Evolutionary conservation across 2,329 filamentous ascomycete species (phyloP).

Genomic region (Cladorrhinum sp.): DNA sequence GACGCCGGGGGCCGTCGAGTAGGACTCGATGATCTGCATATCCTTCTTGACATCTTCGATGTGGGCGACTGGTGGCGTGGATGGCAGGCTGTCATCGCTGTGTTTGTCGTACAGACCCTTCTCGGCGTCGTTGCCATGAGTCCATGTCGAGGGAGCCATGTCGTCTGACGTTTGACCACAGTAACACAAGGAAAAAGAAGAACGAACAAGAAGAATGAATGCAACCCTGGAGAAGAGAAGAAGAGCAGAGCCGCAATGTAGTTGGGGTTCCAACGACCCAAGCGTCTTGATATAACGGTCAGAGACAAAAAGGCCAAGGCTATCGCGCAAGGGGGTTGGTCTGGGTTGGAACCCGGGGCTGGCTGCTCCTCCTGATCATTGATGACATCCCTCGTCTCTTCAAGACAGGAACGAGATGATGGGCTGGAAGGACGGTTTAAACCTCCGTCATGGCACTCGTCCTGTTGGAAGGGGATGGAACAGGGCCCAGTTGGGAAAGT

Average conservation of each 20-base stretch:
- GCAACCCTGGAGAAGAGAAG: background rate
- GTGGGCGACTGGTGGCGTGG: constrained; percentile 25
- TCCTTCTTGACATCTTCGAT: constrained; percentile 25
- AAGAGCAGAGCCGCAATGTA: background rate
- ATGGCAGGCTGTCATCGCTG: constrained; percentile 24
- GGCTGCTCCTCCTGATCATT: background rate
- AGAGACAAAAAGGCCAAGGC: background rate
- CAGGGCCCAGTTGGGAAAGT: background rate
- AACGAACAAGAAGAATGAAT: background rate
- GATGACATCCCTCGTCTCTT: background rate
- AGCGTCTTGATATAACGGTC: background rate
- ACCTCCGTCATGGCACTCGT: background rate
- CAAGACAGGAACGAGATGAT: background rate
- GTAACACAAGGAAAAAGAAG: background rate
- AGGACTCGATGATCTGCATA: constrained; percentile 13
- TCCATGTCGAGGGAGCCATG: constrained; percentile 17
- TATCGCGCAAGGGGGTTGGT: background rate
- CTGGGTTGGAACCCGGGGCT: background rate
- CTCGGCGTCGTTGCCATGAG: constrained; percentile 32
- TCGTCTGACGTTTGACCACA: constrained; percentile 3
- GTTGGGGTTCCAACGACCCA: background rate
- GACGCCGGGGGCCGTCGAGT: constrained; percentile 17
- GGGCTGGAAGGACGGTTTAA: background rate
- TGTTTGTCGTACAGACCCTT: constrained; percentile 35
- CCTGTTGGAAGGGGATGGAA: background rate